These are phyloP conservation scores for Reutealis trisperma DNA, from an alignment of 345 rosid species.

Conservation along the genomic window DNA sequence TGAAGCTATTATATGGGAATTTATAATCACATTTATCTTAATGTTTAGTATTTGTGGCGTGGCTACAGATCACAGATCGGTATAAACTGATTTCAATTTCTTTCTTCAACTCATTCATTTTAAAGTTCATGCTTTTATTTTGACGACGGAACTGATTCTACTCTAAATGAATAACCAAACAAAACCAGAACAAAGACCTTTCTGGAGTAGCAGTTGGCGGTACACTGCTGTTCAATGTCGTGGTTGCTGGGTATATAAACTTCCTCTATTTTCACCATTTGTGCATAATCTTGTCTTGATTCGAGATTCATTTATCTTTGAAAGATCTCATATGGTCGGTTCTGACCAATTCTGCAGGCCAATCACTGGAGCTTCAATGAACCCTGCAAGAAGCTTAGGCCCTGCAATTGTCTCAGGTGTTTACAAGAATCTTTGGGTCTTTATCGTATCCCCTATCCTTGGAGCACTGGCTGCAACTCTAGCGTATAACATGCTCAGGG, in stretches of 20 bases:
- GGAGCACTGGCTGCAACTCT: slow-evolving; percentile 45
- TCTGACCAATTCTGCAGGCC: slow-evolving; percentile 38
- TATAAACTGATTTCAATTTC: slow-evolving; percentile 7
- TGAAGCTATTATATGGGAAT: slow-evolving; percentile 55
- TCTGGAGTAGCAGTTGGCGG: slow-evolving; percentile 45
- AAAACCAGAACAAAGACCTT: slow-evolving; percentile 34
- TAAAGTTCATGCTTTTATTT: neutral
- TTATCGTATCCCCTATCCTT: slow-evolving; percentile 38
- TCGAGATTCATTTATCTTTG: neutral
- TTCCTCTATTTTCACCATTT: neutral
- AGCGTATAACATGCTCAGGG: slow-evolving; percentile 34
- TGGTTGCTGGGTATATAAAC: slow-evolving; percentile 47
- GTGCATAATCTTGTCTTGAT: neutral
- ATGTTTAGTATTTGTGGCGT: slow-evolving; percentile 40
- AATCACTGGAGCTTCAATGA: slow-evolving; percentile 61
- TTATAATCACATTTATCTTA: slow-evolving; percentile 43
- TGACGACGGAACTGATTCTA: neutral
- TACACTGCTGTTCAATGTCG: slow-evolving; percentile 34
- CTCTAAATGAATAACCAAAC: neutral
- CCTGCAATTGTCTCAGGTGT: slow-evolving; percentile 46
- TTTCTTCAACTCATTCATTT: neutral
- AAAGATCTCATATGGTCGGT: neutral
- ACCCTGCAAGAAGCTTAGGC: slow-evolving; percentile 58
- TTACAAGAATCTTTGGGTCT: slow-evolving; percentile 51
- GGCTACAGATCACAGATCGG: slow-evolving; percentile 53